Base-by-base conservation (phyloP, 2,329 filamentous ascomycete species). In the Rhinocladiella mackenziei region DNA sequence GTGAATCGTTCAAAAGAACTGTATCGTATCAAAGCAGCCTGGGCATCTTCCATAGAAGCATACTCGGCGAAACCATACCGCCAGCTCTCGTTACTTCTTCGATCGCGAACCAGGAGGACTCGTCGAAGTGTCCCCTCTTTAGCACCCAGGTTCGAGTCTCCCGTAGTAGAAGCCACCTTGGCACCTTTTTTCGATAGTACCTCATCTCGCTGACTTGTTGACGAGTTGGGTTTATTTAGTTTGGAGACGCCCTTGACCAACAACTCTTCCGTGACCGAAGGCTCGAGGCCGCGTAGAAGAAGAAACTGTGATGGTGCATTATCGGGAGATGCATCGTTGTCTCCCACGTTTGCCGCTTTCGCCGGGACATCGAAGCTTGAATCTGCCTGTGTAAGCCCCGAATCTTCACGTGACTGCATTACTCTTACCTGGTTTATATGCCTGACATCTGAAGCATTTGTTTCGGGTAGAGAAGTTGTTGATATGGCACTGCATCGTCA, bases 1-100 rank as follows among this genome's bases (percentile, higher is more conserved):
- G 83, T 88, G 58, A 91, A 91, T 37, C 81, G 83, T 8, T 86
- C 78, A 19, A 82, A 79, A 23, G 81, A 82, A 28, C 79, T 78
- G 56, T 84, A 83, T 54, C 87, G 86, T 15, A 76, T 73, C 59
- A 89, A 68, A 3, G 87, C 87, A 15, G 81, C 83, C 61, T 81
- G 76, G 2, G 87, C 85, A 62, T 92, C 86, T 61, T 84, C 80
- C 13, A 87, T 70, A 0, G 79, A 84, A 56, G 79, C 82, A 60
- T 89, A 94, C 62, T 94, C 87, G 1, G 82, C 87, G 64, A 94
- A 94, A 0, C 86, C 87, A 57, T 87, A 94, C 54, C 82, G 78
- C 74, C 85, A 86, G 39, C 83, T 87, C 48, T 86, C 81, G 42
- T 86, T 77, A 3, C 75, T 83, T 48, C 72, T 74, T 32, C 81